phyloP scores from a whole-genome alignment of 352 stramenopile species.

The Globisporangium recalcitrans region DNA sequence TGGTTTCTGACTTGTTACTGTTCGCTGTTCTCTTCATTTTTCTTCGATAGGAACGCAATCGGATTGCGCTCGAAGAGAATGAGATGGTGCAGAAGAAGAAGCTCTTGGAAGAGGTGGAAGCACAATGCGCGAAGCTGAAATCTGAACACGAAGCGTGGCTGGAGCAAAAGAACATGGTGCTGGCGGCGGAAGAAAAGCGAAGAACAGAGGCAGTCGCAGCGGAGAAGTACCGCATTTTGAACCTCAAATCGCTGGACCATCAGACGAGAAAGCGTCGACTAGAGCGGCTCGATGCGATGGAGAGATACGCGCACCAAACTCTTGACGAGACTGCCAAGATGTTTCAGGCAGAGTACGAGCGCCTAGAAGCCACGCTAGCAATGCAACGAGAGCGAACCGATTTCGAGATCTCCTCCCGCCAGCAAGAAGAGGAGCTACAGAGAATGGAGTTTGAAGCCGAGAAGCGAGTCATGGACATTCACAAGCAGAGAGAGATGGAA shows the following conservation, averaged over 20 bases:
- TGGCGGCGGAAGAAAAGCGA: conserved; percentile 59
- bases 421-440: conserved; percentile 74
- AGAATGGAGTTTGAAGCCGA: conserved; percentile 69
- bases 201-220: conserved; percentile 48
- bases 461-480: conserved; percentile 51
- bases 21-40: not conserved
- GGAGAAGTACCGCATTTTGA: conserved; percentile 63
- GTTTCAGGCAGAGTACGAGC: conserved; percentile 56
- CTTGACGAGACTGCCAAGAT: conserved; percentile 60
- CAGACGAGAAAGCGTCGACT: conserved; percentile 60
- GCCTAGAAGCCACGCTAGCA: conserved; percentile 42
- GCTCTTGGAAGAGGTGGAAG: conserved; percentile 49
- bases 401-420: conserved; percentile 63
- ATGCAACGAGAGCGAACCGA: conserved; percentile 57
- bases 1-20: not conserved
- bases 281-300: conserved; percentile 55
- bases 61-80: conserved; percentile 73
- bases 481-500: conserved; percentile 58
- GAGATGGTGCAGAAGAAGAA: conserved; percentile 60
- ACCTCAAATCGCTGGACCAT: conserved; percentile 64
- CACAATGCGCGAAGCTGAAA: conserved; percentile 49
- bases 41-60: conserved; percentile 60
- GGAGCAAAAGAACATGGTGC: conserved; percentile 44
- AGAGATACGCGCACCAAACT: conserved; percentile 49
- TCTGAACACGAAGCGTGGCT: conserved; percentile 62